Conservation (phyloP, 768 basidiomycete genomes). For the Fibroporia radiculosa region DNA sequence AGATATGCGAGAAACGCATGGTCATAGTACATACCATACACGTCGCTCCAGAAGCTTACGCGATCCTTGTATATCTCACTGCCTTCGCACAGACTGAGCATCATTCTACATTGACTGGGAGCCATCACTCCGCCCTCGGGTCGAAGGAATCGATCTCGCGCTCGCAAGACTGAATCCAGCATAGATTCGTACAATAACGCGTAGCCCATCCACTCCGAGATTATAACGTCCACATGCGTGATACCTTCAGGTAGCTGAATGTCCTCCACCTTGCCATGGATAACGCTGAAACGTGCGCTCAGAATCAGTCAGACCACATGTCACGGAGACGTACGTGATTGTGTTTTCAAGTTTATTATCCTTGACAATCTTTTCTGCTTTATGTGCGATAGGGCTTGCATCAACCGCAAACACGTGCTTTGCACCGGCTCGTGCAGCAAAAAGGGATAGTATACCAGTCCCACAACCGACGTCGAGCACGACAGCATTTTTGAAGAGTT, state of each 20-base stretch:
- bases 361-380: slow-evolving; percentile 40
- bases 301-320: no score
- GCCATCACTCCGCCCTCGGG: slow-evolving; percentile 74
- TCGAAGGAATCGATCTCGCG: slow-evolving; percentile 79
- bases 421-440: slow-evolving; percentile 85
- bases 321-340: slow-evolving; percentile 53
- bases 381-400: slow-evolving; percentile 63
- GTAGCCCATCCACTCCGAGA: slow-evolving; percentile 99
- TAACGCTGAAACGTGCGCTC: slow-evolving; percentile 41
- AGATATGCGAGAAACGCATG: no score
- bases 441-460: slow-evolving; percentile 86
- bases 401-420: slow-evolving; percentile 89
- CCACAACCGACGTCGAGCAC: slow-evolving; percentile 97
- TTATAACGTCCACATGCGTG: slow-evolving; percentile 83
- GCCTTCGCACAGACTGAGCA: slow-evolving; percentile 77
- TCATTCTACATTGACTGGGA: slow-evolving; percentile 82
- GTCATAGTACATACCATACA: slow-evolving; percentile 59
- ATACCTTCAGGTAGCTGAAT: slow-evolving; percentile 66
- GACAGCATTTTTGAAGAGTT: slow-evolving; percentile 72
- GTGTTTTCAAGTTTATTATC: slow-evolving; percentile 51
- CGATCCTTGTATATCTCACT: slow-evolving; percentile 72
- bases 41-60: slow-evolving; percentile 82
- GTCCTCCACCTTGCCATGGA: slow-evolving; percentile 88
- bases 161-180: slow-evolving; percentile 90
- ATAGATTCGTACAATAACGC: slow-evolving; percentile 91